Evolutionary conservation across 306 rosid genomes (phyloP), one percentile per base, ranked within the genome.

Genomic region (Cicer cuneatum): DNA sequence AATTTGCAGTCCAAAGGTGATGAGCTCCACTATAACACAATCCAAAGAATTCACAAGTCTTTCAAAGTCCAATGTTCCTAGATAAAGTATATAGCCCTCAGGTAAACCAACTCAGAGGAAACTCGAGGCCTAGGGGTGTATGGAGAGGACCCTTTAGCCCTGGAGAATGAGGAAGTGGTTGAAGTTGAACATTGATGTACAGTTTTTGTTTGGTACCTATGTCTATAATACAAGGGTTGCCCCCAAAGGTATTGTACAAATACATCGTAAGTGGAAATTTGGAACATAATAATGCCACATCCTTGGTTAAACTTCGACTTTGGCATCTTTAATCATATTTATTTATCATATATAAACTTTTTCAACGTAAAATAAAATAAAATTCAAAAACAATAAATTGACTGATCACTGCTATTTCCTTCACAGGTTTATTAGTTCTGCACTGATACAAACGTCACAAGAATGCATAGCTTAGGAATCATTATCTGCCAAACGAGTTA

Each of bases 1-100:
- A 29, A 76, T 81, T n/a, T 79, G 85, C 87, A 91, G 89, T 83
- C 79, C 76, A 24, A 86, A 73, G 85, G 14, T 83, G 19, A 39
- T 71, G 45, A 86, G 79, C 75, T 85, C 87, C 58, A 62, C 74
- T 37, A 38, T 79, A 76, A 82, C 69, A 38, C 78, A 80, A 33
- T 71, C 84, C 68, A 72, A 57, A 70, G 89, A 84, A 57, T 42
- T 82, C 8, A 52, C 61, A 54, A 69, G 24, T 76, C 40, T 70
- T 21, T 33, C 85, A 72, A 75, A 86, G 78, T 52, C 77, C 85
- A 48, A 58, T 62, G 58, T 72, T 72, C 59, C 58, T 83, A 2
- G 83, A 87, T 38, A 80, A 75, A 75, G 78, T 78, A 75, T 33
- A 16, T 51, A 90, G 85, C 79, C 90, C 84, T 66, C 75, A 81